Evolutionary conservation across 139 green algal species (phyloP).

Genomic region (Astrephomene gubernaculifera): DNA sequence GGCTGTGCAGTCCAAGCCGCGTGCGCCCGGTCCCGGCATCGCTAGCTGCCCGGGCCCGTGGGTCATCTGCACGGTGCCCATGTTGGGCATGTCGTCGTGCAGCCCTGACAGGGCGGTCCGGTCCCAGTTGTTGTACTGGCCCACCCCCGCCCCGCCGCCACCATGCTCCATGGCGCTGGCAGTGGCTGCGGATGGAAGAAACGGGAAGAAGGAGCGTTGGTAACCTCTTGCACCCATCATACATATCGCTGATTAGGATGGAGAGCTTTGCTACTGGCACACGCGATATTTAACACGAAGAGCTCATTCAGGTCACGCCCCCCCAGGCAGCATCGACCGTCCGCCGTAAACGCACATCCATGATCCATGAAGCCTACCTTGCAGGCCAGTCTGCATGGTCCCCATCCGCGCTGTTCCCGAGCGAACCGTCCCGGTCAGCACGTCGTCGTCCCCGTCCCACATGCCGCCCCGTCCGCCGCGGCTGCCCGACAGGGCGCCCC

Average conservation of each 20-base stretch:
- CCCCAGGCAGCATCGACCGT: no score
- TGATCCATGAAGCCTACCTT: no score
- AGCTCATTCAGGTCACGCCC: no score
- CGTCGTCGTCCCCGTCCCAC: constrained; percentile 23
- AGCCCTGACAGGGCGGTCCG: neutral
- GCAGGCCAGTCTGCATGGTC: neutral
- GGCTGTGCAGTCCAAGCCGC: constrained; percentile 5
- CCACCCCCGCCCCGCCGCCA: neutral
- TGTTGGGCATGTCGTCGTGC: constrained; percentile 46
- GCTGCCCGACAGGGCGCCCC: neutral
- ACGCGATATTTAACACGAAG: no score
- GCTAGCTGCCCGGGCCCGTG: neutral
- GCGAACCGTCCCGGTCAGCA: constrained; percentile 33
- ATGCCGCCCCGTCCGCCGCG: neutral
- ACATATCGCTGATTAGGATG: no score
- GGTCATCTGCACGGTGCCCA: constrained; percentile 43
- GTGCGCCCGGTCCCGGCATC: neutral
- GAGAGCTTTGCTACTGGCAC: no score
- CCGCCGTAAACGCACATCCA: no score
- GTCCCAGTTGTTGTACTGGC: neutral
- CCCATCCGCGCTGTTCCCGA: neutral
- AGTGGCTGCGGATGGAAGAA: constrained; percentile 3
- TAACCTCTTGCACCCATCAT: no score
- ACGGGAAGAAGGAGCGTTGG: no score
- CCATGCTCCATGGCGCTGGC: neutral